Percentiles rank a stretch among this genome's conserved stretches.
phyloP scores from a whole-genome alignment of 257 asterid species.

The Capsicum rhomboideum region DNA sequence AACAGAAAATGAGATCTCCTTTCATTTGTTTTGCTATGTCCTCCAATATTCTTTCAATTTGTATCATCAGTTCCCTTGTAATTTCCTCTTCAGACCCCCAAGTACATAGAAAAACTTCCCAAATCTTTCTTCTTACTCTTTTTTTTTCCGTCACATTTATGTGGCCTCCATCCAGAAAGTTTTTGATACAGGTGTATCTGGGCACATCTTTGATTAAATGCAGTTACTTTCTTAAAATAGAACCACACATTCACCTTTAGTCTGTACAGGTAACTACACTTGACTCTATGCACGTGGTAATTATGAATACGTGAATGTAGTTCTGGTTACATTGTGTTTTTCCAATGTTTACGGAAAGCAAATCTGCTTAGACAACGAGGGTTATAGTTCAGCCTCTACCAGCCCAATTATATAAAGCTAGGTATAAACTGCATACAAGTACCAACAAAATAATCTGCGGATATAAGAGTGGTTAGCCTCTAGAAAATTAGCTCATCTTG shows the following conservation, averaged over 20 bases:
- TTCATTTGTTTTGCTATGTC: background rate
- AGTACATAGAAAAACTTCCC: background rate
- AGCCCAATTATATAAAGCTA: background rate
- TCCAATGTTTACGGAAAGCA: background rate
- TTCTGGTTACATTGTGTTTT: background rate
- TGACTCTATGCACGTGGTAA: background rate
- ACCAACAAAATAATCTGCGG: background rate
- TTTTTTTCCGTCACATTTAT: background rate
- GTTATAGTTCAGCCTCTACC: background rate
- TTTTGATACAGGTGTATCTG: background rate
- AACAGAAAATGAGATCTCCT: too few relatives aligned
- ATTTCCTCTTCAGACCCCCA: background rate
- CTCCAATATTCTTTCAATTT: background rate
- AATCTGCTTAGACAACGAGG: background rate
- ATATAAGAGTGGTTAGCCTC: background rate
- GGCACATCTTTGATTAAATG: background rate
- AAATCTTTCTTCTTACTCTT: background rate
- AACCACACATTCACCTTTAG: background rate
- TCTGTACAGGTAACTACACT: background rate
- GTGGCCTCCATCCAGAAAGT: background rate
- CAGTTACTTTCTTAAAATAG: background rate
- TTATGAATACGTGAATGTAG: background rate
- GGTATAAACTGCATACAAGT: background rate
- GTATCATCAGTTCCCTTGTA: background rate
- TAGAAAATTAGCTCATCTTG: background rate